A percentile compares a stretch with the other conserved stretches of the same genome.
These are phyloP conservation scores for Boletus tylopilopsis DNA, from an alignment of 768 basidiomycete genomes.

Conservation along the genomic window DNA sequence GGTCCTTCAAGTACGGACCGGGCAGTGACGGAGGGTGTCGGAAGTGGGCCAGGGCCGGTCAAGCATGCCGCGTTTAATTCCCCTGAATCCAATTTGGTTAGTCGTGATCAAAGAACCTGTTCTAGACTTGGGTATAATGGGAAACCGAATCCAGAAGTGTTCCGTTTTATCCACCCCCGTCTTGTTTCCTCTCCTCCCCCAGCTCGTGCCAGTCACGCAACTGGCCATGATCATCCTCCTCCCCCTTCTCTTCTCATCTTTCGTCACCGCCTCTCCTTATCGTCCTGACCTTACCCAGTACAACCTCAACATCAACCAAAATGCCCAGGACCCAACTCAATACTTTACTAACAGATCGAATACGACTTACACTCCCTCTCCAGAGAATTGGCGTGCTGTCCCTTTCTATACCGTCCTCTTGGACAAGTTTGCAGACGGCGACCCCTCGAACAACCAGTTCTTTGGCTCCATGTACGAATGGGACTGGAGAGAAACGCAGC, in stretches of 20 bases:
- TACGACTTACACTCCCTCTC: constrained; percentile 71
- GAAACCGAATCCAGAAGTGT: no score
- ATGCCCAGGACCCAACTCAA: constrained; percentile 61
- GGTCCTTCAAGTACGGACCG: no score
- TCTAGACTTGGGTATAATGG: no score
- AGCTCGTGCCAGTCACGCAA: background rate
- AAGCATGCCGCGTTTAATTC: no score
- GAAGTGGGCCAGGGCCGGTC: no score
- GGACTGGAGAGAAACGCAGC: constrained; percentile 85
- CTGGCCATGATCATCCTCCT: constrained; percentile 20
- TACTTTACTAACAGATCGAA: constrained; percentile 62
- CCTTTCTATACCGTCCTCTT: constrained; percentile 80
- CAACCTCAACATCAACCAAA: constrained; percentile 77
- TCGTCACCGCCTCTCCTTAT: constrained; percentile 61
- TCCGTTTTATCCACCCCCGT: background rate
- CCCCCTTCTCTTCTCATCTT: constrained; percentile 28
- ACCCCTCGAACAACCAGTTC: constrained; percentile 88
- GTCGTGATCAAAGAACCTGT: no score
- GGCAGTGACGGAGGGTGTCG: no score
- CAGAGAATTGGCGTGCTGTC: constrained; percentile 79
- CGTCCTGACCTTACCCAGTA: constrained; percentile 61
- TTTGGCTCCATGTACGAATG: constrained; percentile 77
- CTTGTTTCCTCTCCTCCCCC: background rate
- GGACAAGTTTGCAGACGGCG: constrained; percentile 94
- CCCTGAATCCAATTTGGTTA: no score